Evolutionary conservation across 805 yeast genomes (phyloP).

Genomic region (Saturnispora serradocipensis): DNA sequence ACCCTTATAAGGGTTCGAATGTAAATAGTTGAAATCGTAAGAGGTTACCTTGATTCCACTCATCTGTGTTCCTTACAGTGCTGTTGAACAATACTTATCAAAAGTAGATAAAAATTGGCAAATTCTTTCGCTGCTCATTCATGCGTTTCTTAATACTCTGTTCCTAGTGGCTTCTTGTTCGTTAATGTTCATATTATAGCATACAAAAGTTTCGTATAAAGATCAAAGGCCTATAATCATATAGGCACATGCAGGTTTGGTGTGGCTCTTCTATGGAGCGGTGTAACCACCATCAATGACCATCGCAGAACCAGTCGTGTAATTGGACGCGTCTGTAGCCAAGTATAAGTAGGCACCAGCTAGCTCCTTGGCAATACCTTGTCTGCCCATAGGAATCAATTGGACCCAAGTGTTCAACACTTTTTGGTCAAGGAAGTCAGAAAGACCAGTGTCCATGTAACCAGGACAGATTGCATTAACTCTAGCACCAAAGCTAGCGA

Average conservation of each 20-base stretch:
- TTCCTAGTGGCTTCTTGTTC: not conserved
- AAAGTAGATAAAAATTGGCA: not conserved
- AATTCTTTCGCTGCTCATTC: not conserved
- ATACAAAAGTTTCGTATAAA: not conserved
- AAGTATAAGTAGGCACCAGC: conserved; percentile 73
- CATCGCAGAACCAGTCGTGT: conserved; percentile 71
- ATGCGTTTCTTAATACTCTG: not conserved
- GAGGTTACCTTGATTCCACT: conserved; percentile 14
- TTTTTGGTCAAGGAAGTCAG: conserved; percentile 38
- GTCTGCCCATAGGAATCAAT: conserved; percentile 62
- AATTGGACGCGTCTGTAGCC: conserved; percentile 77
- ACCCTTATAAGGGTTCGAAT: conserved; percentile 22
- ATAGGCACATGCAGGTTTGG: not conserved
- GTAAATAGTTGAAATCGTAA: conserved; percentile 14
- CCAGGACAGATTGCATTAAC: conserved; percentile 81
- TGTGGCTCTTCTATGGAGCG: not conserved
- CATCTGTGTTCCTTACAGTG: not conserved
- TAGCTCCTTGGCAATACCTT: conserved; percentile 63
- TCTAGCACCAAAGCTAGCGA: conserved; percentile 75
- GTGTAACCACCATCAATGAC: conserved; percentile 71
- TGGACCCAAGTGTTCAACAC: conserved; percentile 41
- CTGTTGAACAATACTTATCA: not conserved
- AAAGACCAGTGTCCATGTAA: conserved; percentile 65
- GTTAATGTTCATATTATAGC: not conserved
- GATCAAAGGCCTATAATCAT: not conserved